Percentiles rank a stretch among this genome's conserved stretches.
Conservation (phyloP, 78 protist species). For the Guillardia theta region DNA sequence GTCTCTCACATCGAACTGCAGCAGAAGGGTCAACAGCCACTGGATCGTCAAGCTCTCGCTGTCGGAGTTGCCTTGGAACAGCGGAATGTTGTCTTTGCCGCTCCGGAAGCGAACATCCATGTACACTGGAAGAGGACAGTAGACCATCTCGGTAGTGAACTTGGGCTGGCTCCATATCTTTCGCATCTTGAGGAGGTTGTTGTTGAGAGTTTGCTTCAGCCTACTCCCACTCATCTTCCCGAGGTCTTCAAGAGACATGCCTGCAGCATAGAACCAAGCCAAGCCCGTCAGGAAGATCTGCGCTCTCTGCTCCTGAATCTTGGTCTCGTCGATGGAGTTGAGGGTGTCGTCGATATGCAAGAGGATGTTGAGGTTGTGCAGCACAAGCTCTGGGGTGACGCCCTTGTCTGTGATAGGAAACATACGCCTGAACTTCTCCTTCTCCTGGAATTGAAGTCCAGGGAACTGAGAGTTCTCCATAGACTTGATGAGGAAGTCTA, state of each 20-base stretch:
- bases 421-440: neutral
- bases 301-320: neutral
- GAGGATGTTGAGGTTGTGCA: neutral
- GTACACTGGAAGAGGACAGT: neutral
- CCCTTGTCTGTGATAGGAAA: neutral
- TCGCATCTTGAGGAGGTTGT: neutral
- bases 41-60: neutral
- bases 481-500: neutral
- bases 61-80: neutral
- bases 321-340: neutral
- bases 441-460: too few species aligned
- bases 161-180: neutral
- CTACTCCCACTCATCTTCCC: neutral
- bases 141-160: neutral
- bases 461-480: too few species aligned
- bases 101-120: neutral
- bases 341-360: neutral
- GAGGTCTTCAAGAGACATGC: neutral
- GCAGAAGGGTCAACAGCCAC: neutral
- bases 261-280: neutral
- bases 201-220: neutral
- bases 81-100: neutral
- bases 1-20: neutral
- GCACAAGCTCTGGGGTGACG: neutral
- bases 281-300: neutral